phyloP scores from a whole-genome alignment of 805 yeast species.

The Brettanomyces anomalus region DNA sequence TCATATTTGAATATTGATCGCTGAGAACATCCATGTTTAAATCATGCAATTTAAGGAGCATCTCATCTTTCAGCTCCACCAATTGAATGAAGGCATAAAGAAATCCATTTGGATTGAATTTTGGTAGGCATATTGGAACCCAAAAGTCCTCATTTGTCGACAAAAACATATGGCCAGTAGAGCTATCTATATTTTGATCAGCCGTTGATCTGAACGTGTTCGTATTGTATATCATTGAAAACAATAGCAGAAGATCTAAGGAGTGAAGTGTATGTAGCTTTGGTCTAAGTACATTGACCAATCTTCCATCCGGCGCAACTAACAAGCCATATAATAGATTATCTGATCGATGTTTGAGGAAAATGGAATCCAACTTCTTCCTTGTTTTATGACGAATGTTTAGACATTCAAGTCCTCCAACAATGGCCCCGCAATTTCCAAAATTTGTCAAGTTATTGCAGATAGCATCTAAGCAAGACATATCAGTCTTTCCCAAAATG shows the following conservation, averaged over 20 bases:
- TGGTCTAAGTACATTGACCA: conserved; percentile 70
- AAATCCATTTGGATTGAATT: conserved; percentile 83
- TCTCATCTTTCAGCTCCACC: conserved; percentile 30
- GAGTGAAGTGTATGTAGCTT: conserved; percentile 70
- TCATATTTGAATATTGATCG: background rate
- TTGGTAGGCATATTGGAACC: conserved; percentile 90
- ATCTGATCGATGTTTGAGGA: conserved; percentile 38
- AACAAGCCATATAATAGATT: conserved; percentile 70
- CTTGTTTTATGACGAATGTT: conserved; percentile 51
- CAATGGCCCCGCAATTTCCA: conserved; percentile 48
- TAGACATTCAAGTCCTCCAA: conserved; percentile 60
- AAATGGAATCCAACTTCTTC: conserved; percentile 43
- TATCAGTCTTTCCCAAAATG: conserved; percentile 66
- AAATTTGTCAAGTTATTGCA: conserved; percentile 40
- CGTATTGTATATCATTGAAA: conserved; percentile 61
- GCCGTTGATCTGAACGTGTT: conserved; percentile 33
- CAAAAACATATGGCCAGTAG: conserved; percentile 9
- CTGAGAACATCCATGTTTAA: conserved; percentile 15
- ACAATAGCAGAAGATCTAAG: conserved; percentile 67
- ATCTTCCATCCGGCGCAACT: conserved; percentile 50
- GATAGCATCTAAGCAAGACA: conserved; percentile 58
- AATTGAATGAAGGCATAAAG: conserved; percentile 71
- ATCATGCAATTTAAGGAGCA: conserved; percentile 22
- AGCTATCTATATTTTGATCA: conserved; percentile 7
- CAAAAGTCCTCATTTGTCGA: conserved; percentile 64